phyloP scores from a whole-genome alignment of 257 asterid genomes.

The Nicotiana tomentosiformis region DNA sequence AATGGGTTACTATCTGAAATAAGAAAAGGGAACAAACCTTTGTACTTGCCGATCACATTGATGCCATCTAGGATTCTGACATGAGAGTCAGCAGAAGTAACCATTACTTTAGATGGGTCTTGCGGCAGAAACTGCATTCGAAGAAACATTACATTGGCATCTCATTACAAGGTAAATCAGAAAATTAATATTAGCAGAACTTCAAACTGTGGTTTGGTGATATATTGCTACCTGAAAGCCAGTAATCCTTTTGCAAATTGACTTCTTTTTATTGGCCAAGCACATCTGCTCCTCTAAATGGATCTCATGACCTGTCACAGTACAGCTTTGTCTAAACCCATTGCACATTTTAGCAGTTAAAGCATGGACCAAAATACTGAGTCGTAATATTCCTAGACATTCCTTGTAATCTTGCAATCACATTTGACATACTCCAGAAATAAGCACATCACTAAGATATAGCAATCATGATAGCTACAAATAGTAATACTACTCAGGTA shows the following conservation, averaged over 20 bases:
- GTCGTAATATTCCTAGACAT: not conserved
- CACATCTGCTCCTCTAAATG: constrained; percentile 58
- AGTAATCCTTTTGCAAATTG: constrained; percentile 76
- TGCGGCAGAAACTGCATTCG: constrained; percentile 68
- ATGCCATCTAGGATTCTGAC: constrained; percentile 59
- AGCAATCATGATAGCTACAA: not conserved
- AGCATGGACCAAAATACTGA: not conserved
- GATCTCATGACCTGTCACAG: constrained; percentile 54
- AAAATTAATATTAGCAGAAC: constrained; percentile 4
- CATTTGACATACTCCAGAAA: not conserved
- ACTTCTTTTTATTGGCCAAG: constrained; percentile 70
- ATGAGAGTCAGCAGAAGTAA: constrained; percentile 75
- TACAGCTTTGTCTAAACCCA: not conserved
- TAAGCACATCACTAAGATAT: not conserved
- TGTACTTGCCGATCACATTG: constrained; percentile 63
- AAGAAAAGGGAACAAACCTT: constrained; percentile 37
- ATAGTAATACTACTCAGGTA: not conserved
- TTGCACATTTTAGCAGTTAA: not conserved
- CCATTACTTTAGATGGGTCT: constrained; percentile 67
- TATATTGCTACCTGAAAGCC: constrained; percentile 68
- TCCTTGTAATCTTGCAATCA: not conserved
- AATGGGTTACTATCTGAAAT: not conserved
- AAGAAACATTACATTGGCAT: not conserved
- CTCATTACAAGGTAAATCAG: not conserved
- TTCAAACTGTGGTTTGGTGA: constrained; percentile 8